Conservation (phyloP, 805 yeast genomes). For the Candida montana region DNA sequence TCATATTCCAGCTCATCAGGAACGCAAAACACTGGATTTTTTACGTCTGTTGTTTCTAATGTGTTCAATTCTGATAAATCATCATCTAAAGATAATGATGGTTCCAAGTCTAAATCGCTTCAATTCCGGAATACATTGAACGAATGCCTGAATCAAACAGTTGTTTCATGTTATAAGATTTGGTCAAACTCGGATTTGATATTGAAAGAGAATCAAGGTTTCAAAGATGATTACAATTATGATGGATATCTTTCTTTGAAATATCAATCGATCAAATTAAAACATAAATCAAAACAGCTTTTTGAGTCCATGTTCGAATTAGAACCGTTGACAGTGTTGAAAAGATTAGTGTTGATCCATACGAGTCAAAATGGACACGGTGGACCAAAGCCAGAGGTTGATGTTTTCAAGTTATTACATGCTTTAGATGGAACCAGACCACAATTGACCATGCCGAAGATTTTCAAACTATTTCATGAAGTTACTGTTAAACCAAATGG, state of each 20-base stretch:
- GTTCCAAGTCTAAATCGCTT: neutral
- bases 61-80: conserved; percentile 62
- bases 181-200: conserved; percentile 66
- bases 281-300: conserved; percentile 61
- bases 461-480: conserved; percentile 47
- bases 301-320: conserved; percentile 58
- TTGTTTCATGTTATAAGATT: conserved; percentile 47
- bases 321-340: conserved; percentile 72
- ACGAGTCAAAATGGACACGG: conserved; percentile 6
- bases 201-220: conserved; percentile 12
- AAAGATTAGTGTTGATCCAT: conserved; percentile 46
- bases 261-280: conserved; percentile 53
- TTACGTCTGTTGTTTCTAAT: conserved; percentile 64
- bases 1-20: conserved; percentile 23
- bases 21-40: conserved; percentile 44
- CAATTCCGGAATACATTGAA: conserved; percentile 16
- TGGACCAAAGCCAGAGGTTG: conserved; percentile 15
- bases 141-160: conserved; percentile 57
- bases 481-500: conserved; percentile 12
- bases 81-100: neutral
- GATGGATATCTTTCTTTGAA: conserved; percentile 32
- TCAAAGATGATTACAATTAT: conserved; percentile 16
- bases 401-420: conserved; percentile 60
- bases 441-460: conserved; percentile 61
- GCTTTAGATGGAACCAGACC: conserved; percentile 83